phyloP scores from a whole-genome alignment of 768 basidiomycete species.

The Suillus variegatus region DNA sequence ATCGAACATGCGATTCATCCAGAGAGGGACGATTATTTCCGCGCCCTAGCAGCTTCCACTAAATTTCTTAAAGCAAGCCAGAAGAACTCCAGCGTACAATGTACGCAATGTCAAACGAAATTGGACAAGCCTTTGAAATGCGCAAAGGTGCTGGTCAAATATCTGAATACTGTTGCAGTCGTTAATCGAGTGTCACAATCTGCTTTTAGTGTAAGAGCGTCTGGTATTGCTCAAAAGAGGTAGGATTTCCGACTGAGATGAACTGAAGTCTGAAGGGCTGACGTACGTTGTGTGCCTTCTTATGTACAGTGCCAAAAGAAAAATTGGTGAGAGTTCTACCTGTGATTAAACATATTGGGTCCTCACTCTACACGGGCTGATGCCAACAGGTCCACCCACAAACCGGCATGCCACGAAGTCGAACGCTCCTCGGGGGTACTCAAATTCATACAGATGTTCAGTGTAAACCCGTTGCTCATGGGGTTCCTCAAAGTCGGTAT shows the following conservation, averaged over 20 bases:
- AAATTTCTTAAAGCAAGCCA: neutral
- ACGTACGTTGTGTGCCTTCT: neutral
- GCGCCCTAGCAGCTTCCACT: neutral
- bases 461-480: constrained; percentile 10
- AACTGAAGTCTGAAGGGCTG: neutral
- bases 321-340: constrained; percentile 11
- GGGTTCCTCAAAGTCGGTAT: constrained; percentile 14
- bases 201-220: constrained; percentile 18
- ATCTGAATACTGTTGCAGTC: neutral
- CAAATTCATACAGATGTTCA: constrained; percentile 16
- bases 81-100: constrained; percentile 4
- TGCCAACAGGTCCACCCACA: constrained; percentile 17
- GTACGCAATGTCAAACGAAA: constrained; percentile 16
- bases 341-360: neutral
- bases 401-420: constrained; percentile 9
- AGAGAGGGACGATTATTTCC: neutral
- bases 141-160: constrained; percentile 3
- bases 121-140: constrained; percentile 15
- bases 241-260: neutral
- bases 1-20: neutral
- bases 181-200: neutral
- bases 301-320: constrained; percentile 16
- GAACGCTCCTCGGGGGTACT: constrained; percentile 17
- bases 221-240: constrained; percentile 22
- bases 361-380: neutral